These are phyloP conservation scores for Gracilaria caudata DNA, from an alignment of 23 red algal species.

Conservation along the genomic window DNA sequence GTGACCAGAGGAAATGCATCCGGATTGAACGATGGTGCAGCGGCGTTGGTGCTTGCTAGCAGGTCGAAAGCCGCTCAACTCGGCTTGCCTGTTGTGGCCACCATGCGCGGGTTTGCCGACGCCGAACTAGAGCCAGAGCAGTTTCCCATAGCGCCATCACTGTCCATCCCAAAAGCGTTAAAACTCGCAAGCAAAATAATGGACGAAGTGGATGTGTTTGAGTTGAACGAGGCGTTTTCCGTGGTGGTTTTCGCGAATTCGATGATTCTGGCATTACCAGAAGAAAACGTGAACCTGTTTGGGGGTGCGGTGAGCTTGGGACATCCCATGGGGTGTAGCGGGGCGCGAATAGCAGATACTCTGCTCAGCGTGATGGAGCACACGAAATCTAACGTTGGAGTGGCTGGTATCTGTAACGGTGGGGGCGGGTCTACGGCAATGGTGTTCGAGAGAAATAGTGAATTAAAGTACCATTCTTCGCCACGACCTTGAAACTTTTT, in stretches of 20 bases:
- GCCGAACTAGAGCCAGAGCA: conserved; percentile 77
- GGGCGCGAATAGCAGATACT: conserved; percentile 93
- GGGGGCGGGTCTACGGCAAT: conserved; percentile 95
- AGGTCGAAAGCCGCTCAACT: conserved; percentile 48
- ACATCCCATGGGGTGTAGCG: conserved; percentile 87
- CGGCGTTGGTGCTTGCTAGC: conserved; percentile 86
- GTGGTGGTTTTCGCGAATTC: conserved; percentile 77
- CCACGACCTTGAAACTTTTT: background rate
- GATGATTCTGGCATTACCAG: conserved; percentile 41
- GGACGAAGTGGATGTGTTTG: conserved; percentile 89
- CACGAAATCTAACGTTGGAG: conserved; percentile 55
- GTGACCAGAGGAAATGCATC: conserved; percentile 96
- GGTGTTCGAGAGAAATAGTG: conserved; percentile 43
- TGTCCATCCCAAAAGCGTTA: conserved; percentile 86
- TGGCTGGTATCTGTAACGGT: conserved; percentile 96
- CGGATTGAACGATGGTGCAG: conserved; percentile 91
- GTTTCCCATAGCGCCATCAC: conserved; percentile 86
- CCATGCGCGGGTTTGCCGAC: conserved; percentile 77
- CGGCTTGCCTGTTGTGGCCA: conserved; percentile 60
- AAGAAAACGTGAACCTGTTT: conserved; percentile 80
- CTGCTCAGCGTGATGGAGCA: conserved; percentile 75
- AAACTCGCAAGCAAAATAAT: conserved; percentile 30
- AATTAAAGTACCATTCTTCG: background rate
- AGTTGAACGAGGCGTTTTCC: conserved; percentile 98
- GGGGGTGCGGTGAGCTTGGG: conserved; percentile 93